phyloP scores from a whole-genome alignment of 176 grass and related monocot species.

The Triticum aestivum region DNA sequence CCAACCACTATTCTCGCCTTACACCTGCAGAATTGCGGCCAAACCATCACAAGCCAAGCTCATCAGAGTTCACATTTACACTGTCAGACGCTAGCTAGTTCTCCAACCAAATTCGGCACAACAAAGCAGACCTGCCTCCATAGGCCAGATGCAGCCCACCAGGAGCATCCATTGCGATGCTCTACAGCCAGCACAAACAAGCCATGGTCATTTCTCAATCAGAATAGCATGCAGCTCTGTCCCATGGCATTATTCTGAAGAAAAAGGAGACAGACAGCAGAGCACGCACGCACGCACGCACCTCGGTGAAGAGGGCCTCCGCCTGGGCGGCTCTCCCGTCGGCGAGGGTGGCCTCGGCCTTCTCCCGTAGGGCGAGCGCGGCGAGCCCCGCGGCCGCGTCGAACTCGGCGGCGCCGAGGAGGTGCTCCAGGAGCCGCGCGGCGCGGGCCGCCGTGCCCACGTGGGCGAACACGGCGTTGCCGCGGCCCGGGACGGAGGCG shows the following conservation, averaged over 20 bases:
- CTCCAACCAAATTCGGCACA: not conserved
- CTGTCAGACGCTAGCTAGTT: not conserved
- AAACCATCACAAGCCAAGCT: not conserved
- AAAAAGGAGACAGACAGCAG: no score
- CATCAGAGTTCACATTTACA: not conserved
- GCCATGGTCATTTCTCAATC: rapidly evolving
- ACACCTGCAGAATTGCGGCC: slow-evolving; percentile 53
- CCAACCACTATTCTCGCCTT: slow-evolving; percentile 61
- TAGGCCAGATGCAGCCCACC: slow-evolving; percentile 70
- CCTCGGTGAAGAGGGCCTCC: slow-evolving; percentile 75
- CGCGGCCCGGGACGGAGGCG: slow-evolving; percentile 25
- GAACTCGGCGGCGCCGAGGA: slow-evolving; percentile 55
- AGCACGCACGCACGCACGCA: slow-evolving; percentile 24
- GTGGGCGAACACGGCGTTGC: slow-evolving; percentile 44
- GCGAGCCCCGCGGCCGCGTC: slow-evolving; percentile 49
- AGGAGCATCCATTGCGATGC: slow-evolving; percentile 44
- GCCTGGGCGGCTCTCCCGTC: slow-evolving; percentile 51
- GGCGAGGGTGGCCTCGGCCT: slow-evolving; percentile 54
- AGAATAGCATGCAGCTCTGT: not conserved
- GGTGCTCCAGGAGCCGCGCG: slow-evolving; percentile 53
- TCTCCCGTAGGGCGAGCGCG: slow-evolving; percentile 50
- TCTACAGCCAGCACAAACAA: slow-evolving; percentile 24
- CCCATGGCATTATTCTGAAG: not conserved
- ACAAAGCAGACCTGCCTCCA: slow-evolving; percentile 48
- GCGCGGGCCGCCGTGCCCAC: slow-evolving; percentile 64